These are phyloP conservation scores for Croton setiger DNA, from an alignment of 441 rosid genomes.

Conservation along the genomic window DNA sequence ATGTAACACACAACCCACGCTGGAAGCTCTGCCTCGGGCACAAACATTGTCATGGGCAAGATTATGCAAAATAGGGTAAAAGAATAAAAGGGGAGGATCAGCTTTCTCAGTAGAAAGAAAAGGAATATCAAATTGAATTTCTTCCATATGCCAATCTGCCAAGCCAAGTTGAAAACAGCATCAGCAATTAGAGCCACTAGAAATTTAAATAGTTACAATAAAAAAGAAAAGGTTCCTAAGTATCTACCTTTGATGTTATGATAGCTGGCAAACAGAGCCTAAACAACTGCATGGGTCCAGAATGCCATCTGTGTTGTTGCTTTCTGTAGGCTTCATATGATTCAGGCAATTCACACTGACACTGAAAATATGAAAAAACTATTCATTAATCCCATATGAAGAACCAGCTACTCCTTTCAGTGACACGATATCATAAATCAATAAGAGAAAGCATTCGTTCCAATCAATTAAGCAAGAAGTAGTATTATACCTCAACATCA, in stretches of 20 bases:
- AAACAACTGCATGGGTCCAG: slow-evolving; percentile 97
- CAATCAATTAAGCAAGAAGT: not conserved
- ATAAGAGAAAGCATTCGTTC: not conserved
- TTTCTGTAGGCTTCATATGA: slow-evolving; percentile 95
- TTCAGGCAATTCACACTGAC: slow-evolving; percentile 92
- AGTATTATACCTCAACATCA: slow-evolving; percentile 70
- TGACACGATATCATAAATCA: not conserved
- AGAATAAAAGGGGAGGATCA: slow-evolving; percentile 91
- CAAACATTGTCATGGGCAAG: slow-evolving; percentile 93
- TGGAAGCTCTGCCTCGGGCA: slow-evolving; percentile 92
- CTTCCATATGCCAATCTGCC: slow-evolving; percentile 76
- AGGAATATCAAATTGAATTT: slow-evolving; percentile 91
- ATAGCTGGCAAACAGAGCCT: slow-evolving; percentile 77
- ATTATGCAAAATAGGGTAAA: slow-evolving; percentile 95
- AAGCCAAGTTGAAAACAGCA: slow-evolving; percentile 9
- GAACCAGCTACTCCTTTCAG: not conserved
- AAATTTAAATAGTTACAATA: not conserved
- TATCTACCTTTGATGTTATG: slow-evolving; percentile 59
- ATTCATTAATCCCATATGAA: slow-evolving; percentile 9
- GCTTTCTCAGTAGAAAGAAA: slow-evolving; percentile 80
- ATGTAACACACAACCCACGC: slow-evolving; percentile 96
- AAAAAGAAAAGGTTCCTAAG: not conserved
- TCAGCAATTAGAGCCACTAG: slow-evolving; percentile 3
- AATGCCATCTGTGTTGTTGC: slow-evolving; percentile 97
- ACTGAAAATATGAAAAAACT: slow-evolving; percentile 40